A percentile compares a stretch with the other conserved stretches of the same genome.
Evolutionary conservation across 176 grass and related monocot genomes (phyloP).

Genomic region (Raddia distichophylla): DNA sequence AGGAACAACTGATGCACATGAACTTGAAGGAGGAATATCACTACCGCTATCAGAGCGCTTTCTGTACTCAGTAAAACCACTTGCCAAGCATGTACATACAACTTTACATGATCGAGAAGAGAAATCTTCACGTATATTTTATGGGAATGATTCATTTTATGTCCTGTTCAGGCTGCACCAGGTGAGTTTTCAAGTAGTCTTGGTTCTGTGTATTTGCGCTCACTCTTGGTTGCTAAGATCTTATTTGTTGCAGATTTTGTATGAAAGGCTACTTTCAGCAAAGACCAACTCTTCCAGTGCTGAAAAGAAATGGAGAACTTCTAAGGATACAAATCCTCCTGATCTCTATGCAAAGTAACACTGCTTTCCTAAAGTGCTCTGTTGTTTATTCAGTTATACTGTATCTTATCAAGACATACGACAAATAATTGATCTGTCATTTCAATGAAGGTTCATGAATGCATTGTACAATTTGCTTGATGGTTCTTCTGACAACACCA

Average conservation of each 20-base stretch:
- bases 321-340: constrained; percentile 88
- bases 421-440: constrained; percentile 14
- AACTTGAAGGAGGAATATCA: constrained; percentile 71
- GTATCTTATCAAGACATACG: neutral
- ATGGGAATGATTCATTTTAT: constrained; percentile 98
- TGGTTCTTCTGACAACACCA: constrained; percentile 95
- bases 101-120: constrained; percentile 67
- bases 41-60: constrained; percentile 73
- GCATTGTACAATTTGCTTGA: constrained; percentile 90
- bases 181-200: constrained; percentile 51
- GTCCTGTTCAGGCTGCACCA: constrained; percentile 91
- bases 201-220: neutral
- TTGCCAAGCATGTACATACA: constrained; percentile 79
- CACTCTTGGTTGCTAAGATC: constrained; percentile 35
- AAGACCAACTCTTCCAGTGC: constrained; percentile 84
- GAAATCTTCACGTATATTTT: constrained; percentile 72
- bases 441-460: constrained; percentile 76
- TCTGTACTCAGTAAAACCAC: constrained; percentile 78
- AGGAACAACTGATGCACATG: constrained; percentile 65
- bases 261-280: constrained; percentile 91
- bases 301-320: constrained; percentile 98
- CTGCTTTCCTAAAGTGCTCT: constrained; percentile 9
- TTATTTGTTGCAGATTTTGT: constrained; percentile 71
- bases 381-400: constrained; percentile 1
- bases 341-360: constrained; percentile 94